Conservation (phyloP, 108 stramenopile species). For the Cyclotella cryptica region DNA sequence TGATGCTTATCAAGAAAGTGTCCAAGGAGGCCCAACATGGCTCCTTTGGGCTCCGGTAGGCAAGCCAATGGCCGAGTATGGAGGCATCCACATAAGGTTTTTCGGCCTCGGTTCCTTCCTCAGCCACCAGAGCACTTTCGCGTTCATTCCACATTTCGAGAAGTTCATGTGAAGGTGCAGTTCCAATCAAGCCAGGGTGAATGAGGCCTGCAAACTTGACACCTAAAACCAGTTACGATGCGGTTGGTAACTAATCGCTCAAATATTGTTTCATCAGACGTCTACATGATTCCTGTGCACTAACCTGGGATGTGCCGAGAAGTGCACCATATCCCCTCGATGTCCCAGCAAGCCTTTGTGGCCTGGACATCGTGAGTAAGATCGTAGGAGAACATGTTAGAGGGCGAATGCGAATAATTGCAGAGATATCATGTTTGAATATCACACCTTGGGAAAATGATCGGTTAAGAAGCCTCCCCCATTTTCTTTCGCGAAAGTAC, state of each 20-base stretch:
- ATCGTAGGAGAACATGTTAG: neutral
- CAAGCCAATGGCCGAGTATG: slow-evolving; percentile 71
- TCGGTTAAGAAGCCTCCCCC: slow-evolving; percentile 76
- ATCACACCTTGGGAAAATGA: slow-evolving; percentile 59
- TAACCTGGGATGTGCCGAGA: slow-evolving; percentile 64
- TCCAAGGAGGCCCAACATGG: slow-evolving; percentile 70
- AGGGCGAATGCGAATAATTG: neutral
- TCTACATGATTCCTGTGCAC: neutral
- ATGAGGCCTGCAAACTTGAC: slow-evolving; percentile 58
- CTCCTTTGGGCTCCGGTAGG: slow-evolving; percentile 69
- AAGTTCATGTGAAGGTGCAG: slow-evolving; percentile 62
- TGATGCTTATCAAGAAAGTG: slow-evolving; percentile 58
- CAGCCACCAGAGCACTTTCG: slow-evolving; percentile 57
- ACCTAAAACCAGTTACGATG: neutral
- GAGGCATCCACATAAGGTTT: slow-evolving; percentile 66
- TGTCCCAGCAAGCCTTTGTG: slow-evolving; percentile 73
- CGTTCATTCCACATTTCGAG: slow-evolving; percentile 78
- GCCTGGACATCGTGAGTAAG: neutral
- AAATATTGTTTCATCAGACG: no score
- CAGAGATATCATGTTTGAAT: no score
- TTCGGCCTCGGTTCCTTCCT: slow-evolving; percentile 66
- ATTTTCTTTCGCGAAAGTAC: slow-evolving; percentile 75
- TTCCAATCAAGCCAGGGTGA: slow-evolving; percentile 76
- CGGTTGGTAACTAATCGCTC: no score
- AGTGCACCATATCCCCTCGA: slow-evolving; percentile 72